Conservation (phyloP, 345 rosid genomes). For the Zanthoxylum bungeanum region DNA sequence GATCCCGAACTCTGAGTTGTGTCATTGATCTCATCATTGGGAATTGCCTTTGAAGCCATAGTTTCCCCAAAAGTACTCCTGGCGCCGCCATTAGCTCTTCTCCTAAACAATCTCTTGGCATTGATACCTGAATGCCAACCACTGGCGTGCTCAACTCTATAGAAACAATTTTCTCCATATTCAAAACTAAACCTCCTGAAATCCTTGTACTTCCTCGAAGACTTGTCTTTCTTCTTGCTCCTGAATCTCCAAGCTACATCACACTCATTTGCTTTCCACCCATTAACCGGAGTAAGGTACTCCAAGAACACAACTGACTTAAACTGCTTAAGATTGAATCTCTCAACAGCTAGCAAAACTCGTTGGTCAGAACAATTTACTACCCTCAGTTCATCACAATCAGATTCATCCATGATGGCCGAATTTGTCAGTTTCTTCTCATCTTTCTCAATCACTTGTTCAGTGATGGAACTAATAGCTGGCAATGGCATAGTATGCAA, state of each 20-base stretch:
- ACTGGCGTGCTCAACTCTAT: slow-evolving; percentile 47
- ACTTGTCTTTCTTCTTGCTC: slow-evolving; percentile 88
- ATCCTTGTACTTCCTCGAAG: slow-evolving; percentile 92
- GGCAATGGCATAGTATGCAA: slow-evolving; percentile 22
- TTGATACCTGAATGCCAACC: slow-evolving; percentile 91
- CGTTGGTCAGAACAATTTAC: slow-evolving; percentile 88
- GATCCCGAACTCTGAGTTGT: slow-evolving; percentile 54
- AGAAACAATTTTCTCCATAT: slow-evolving; percentile 60
- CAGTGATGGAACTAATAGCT: slow-evolving; percentile 36
- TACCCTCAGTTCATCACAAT: slow-evolving; percentile 45
- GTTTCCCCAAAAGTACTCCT: slow-evolving; percentile 21
- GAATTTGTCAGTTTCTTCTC: slow-evolving; percentile 41
- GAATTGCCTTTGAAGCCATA: slow-evolving; percentile 22
- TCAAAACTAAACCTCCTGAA: slow-evolving; percentile 82
- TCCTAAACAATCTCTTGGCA: slow-evolving; percentile 53
- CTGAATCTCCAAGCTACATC: slow-evolving; percentile 93
- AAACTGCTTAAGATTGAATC: slow-evolving; percentile 66
- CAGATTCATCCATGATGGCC: slow-evolving; percentile 22
- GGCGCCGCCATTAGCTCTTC: slow-evolving; percentile 21
- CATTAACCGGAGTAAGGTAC: slow-evolving; percentile 72
- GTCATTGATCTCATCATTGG: slow-evolving; percentile 65
- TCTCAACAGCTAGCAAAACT: slow-evolving; percentile 61
- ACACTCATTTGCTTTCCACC: slow-evolving; percentile 66
- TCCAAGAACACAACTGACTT: slow-evolving; percentile 76
- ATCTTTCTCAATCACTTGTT: slow-evolving; percentile 41